Conservation (phyloP, 805 yeast genomes). For the Cyberlindnera americana region DNA sequence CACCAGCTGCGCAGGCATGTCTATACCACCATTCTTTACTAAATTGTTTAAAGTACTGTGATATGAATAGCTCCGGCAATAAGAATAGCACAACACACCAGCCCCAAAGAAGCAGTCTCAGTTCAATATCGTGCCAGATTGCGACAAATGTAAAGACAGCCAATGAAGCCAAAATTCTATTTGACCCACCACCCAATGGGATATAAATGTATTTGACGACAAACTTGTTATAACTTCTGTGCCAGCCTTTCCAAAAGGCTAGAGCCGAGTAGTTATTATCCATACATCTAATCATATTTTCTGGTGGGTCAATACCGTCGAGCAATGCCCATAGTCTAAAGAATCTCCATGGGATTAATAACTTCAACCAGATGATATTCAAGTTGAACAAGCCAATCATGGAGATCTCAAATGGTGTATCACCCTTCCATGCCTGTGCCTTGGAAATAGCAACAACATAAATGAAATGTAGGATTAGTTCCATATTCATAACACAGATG, state of each 20-base stretch:
- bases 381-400: conserved; percentile 92
- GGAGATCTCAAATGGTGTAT: conserved; percentile 87
- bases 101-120: conserved; percentile 88
- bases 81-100: conserved; percentile 88
- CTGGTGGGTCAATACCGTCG: conserved; percentile 97
- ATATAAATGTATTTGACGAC: conserved; percentile 82
- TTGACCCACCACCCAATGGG: conserved; percentile 82
- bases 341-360: conserved; percentile 93
- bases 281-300: conserved; percentile 95
- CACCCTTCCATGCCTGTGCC: conserved; percentile 84
- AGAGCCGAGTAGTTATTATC: conserved; percentile 89
- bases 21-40: conserved; percentile 64
- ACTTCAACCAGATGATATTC: conserved; percentile 88
- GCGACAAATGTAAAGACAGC: conserved; percentile 95
- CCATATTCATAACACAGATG: conserved; percentile 84
- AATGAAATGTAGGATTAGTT: conserved; percentile 77
- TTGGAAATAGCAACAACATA: conserved; percentile 93
- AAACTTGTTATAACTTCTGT: conserved; percentile 89
- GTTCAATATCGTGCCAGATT: conserved; percentile 95
- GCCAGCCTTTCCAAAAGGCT: conserved; percentile 99
- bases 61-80: conserved; percentile 76
- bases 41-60: conserved; percentile 39
- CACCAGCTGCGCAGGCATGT: conserved; percentile 81
- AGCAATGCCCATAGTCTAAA: conserved; percentile 88
- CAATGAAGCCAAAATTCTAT: conserved; percentile 70